Percentiles rank a stretch among this genome's conserved stretches.
Conservation (phyloP, 208 protist genomes). For the Leishmania aethiopica region DNA sequence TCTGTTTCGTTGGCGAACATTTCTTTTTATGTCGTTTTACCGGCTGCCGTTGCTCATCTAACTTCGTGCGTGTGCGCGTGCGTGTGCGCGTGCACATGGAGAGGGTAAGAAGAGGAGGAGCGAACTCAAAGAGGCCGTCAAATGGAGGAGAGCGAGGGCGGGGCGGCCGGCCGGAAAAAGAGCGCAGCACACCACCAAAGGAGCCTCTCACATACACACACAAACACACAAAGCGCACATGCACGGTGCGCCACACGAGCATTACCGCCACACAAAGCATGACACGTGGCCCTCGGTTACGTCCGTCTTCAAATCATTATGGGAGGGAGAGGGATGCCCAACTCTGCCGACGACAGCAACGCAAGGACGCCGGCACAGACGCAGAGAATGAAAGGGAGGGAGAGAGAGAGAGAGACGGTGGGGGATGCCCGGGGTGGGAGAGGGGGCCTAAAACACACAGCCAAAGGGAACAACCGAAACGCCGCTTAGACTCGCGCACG, state of each 20-base stretch:
- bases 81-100: constrained; percentile 13
- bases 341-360: no score
- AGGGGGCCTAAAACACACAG: neutral
- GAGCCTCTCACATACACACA: neutral
- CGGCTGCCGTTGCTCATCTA: neutral
- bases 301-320: neutral
- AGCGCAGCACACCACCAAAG: neutral
- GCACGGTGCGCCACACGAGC: neutral
- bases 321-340: neutral
- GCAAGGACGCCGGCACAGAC: no score
- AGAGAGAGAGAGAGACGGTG: neutral
- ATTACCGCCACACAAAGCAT: neutral
- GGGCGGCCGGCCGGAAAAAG: neutral
- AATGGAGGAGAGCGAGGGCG: neutral
- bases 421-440: neutral
- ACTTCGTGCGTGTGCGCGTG: constrained; percentile 6
- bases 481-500: neutral
- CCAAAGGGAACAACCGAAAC: neutral
- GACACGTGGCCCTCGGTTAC: neutral
- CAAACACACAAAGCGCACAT: neutral
- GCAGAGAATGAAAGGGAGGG: neutral
- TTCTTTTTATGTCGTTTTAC: neutral
- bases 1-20: no score
- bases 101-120: neutral
- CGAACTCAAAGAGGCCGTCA: neutral